These are phyloP conservation scores for Zasmidium cellare DNA, from an alignment of 2,329 filamentous ascomycete genomes.

Conservation along the genomic window DNA sequence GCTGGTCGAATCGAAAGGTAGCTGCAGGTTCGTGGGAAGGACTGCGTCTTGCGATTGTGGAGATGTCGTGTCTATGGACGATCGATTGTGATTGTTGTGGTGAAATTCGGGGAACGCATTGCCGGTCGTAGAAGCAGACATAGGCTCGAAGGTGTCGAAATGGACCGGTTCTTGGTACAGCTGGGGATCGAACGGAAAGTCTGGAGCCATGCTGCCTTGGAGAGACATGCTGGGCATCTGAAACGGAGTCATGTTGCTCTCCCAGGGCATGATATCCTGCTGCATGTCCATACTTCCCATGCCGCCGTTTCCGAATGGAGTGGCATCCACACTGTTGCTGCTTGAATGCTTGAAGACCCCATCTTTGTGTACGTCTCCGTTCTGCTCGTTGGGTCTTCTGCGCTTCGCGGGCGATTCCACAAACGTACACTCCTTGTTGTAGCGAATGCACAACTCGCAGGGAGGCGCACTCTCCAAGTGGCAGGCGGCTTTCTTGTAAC, in stretches of 20 bases:
- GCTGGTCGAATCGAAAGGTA: conserved; percentile 30
- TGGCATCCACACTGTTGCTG: conserved; percentile 20
- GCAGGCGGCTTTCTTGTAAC: conserved; percentile 48
- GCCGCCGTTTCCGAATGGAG: conserved; percentile 22
- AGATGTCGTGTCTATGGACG: conserved; percentile 28
- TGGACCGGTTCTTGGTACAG: conserved; percentile 29
- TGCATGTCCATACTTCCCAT: conserved; percentile 27
- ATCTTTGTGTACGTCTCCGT: conserved; percentile 14
- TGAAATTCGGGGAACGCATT: not conserved
- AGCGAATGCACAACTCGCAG: conserved; percentile 45
- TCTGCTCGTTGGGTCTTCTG: conserved; percentile 32
- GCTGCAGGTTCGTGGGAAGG: conserved; percentile 22
- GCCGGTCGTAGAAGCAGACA: conserved; percentile 25
- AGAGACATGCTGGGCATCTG: conserved; percentile 27
- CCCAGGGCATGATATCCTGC: conserved; percentile 30
- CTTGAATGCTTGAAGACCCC: conserved; percentile 18
- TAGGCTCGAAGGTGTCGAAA: conserved; percentile 30
- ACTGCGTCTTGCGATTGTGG: conserved; percentile 21
- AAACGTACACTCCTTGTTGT: conserved; percentile 48
- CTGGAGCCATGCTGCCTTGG: conserved; percentile 17
- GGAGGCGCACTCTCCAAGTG: conserved; percentile 45
- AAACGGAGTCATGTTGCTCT: conserved; percentile 27
- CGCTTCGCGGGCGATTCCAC: conserved; percentile 40
- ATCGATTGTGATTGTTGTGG: conserved; percentile 17
- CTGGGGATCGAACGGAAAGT: conserved; percentile 32